Evolutionary conservation across 768 basidiomycete genomes (phyloP).

Genomic region (Pisolithus albus): DNA sequence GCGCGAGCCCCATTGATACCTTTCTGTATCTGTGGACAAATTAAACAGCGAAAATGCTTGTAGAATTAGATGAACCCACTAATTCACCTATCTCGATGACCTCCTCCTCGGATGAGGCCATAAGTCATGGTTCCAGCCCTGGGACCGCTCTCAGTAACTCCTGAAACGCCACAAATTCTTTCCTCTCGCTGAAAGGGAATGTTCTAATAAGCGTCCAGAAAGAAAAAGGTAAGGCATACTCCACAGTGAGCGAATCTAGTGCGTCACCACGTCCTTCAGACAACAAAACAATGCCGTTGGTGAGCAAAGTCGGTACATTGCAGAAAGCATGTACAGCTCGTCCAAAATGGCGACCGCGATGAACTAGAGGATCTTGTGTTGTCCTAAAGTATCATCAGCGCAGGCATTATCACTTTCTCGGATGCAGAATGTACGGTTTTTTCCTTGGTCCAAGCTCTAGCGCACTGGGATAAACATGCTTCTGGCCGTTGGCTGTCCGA

Average conservation of each 20-base stretch:
- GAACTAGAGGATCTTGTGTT: constrained; percentile 11
- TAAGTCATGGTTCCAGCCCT: constrained; percentile 10
- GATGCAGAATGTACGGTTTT: too few species aligned
- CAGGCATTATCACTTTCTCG: too few species aligned
- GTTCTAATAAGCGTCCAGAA: too few species aligned
- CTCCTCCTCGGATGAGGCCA: constrained; percentile 9
- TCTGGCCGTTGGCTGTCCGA: too few species aligned
- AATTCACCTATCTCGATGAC: constrained; percentile 11
- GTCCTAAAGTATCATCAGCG: not conserved
- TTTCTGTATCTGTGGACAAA: constrained; percentile 17
- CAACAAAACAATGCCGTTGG: not conserved
- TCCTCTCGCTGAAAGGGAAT: not conserved
- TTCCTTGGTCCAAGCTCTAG: too few species aligned
- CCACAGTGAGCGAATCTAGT: too few species aligned
- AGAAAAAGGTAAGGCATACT: too few species aligned
- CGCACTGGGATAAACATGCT: too few species aligned
- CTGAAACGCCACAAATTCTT: constrained; percentile 3
- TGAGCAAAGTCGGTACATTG: constrained; percentile 13
- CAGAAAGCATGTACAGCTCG: constrained; percentile 15
- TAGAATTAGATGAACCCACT: constrained; percentile 2
- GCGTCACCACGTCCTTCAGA: too few species aligned
- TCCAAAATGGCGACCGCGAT: constrained; percentile 19
- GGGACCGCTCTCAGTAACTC: constrained; percentile 9
- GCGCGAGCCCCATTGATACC: constrained; percentile 13
- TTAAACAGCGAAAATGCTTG: too few species aligned